phyloP scores from a whole-genome alignment of 768 basidiomycete species.

The Tremella fuciformis region DNA sequence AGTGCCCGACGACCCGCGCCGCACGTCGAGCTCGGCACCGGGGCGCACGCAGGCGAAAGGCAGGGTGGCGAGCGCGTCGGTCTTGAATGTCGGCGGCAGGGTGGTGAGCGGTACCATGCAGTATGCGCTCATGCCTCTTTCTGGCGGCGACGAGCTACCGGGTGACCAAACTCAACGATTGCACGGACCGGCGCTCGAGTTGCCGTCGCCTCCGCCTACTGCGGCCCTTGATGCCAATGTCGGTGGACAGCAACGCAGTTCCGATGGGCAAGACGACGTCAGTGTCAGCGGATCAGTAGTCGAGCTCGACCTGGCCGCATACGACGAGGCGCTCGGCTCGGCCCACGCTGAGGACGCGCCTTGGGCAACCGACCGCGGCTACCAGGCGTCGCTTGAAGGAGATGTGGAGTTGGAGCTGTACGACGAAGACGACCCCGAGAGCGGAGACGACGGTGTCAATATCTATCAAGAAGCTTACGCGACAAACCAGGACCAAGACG shows the following conservation, averaged over 20 bases:
- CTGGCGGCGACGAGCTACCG: neutral
- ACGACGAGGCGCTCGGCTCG: neutral
- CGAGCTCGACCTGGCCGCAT: neutral
- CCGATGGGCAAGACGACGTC: neutral
- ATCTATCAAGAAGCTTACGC: neutral
- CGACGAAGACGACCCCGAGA: neutral
- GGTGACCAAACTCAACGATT: neutral
- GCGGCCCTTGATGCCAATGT: too few species aligned
- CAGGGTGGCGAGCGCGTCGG: neutral
- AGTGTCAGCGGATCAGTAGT: neutral
- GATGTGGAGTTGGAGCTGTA: neutral
- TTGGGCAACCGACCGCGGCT: too few species aligned
- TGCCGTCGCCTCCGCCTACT: neutral
- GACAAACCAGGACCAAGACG: constrained; percentile 11
- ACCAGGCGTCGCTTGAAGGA: neutral
- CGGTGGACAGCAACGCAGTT: too few species aligned
- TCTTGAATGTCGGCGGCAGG: neutral
- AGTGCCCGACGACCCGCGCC: too few species aligned
- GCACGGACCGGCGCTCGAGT: neutral
- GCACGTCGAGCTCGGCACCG: too few species aligned
- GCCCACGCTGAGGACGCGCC: neutral
- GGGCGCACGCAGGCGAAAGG: neutral
- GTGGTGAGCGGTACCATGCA: neutral
- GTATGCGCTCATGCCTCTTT: constrained; percentile 1
- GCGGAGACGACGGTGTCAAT: neutral